Evolutionary conservation across 148 eudicot genomes (phyloP).

Genomic region (Nepenthes mirabilis): DNA sequence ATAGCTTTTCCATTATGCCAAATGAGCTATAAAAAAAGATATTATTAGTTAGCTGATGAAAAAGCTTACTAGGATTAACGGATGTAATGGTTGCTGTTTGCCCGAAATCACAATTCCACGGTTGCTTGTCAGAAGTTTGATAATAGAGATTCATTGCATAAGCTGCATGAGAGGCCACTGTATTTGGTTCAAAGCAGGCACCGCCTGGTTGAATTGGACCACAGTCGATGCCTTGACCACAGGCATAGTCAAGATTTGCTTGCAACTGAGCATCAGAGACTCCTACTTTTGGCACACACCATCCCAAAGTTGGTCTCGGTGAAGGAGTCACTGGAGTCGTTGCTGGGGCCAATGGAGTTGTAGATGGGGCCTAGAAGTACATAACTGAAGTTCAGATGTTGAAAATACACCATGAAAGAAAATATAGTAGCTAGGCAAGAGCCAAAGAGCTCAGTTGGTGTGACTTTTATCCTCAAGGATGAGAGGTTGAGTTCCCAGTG

Average conservation of each 20-base stretch:
- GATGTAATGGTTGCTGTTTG: slow-evolving; percentile 55
- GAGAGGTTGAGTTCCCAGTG: no score
- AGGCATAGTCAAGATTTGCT: slow-evolving; percentile 56
- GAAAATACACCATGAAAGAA: no score
- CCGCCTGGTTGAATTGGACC: slow-evolving; percentile 68
- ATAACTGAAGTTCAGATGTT: no score
- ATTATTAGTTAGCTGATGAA: not conserved
- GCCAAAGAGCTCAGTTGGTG: no score
- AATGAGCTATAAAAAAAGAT: no score
- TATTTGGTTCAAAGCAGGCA: slow-evolving; percentile 58
- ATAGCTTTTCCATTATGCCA: no score
- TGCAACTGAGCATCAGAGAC: slow-evolving; percentile 57
- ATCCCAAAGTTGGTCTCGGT: slow-evolving; percentile 30
- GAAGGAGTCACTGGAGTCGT: slow-evolving; percentile 19
- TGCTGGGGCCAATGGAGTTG: slow-evolving; percentile 9
- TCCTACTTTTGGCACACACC: slow-evolving; percentile 80
- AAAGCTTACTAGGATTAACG: slow-evolving; percentile 66
- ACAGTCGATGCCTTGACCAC: slow-evolving; percentile 64
- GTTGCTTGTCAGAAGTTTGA: slow-evolving; percentile 53
- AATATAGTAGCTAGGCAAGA: no score
- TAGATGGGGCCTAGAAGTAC: slow-evolving; percentile 5
- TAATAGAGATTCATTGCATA: slow-evolving; percentile 71
- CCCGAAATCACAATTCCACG: slow-evolving; percentile 58
- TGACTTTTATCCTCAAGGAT: no score
- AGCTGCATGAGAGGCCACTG: slow-evolving; percentile 53